phyloP scores from a whole-genome alignment of 2,329 filamentous ascomycete species.

The Xylaria multiplex region DNA sequence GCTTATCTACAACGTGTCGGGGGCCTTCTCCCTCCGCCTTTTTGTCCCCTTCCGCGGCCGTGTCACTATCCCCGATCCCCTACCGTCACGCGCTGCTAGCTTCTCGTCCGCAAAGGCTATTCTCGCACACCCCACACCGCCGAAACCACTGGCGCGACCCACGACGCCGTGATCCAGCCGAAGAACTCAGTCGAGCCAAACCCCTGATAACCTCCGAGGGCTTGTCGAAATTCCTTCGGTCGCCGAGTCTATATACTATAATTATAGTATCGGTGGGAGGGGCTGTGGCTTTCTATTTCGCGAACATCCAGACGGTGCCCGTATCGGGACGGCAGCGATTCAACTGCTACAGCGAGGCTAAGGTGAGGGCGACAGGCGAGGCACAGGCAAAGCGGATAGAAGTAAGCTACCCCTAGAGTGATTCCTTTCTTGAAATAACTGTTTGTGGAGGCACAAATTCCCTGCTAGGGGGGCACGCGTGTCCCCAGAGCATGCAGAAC shows the following conservation, averaged over 20 bases:
- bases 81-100: conserved; percentile 22
- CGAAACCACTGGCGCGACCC: conserved; percentile 42
- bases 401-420: too few species aligned
- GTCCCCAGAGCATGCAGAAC: too few species aligned
- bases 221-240: conserved; percentile 48
- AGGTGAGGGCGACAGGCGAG: conserved; percentile 64
- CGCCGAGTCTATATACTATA: conserved; percentile 54
- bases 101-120: conserved; percentile 20
- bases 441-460: too few species aligned
- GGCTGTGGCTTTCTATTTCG: conserved; percentile 69
- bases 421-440: too few species aligned
- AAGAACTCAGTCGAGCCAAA: conserved; percentile 44
- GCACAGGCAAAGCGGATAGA: conserved; percentile 65
- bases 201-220: conserved; percentile 54
- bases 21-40: conserved; percentile 3
- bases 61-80: conserved; percentile 15
- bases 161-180: conserved; percentile 30
- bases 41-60: neutral
- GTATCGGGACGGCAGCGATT: conserved; percentile 77
- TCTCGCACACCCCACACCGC: conserved; percentile 39
- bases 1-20: conserved; percentile 19
- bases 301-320: conserved; percentile 77
- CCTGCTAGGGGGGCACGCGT: too few species aligned
- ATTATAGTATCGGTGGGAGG: conserved; percentile 54
- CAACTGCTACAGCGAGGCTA: conserved; percentile 70